Evolutionary conservation across 2,329 filamentous ascomycete genomes (phyloP).

Genomic region (Diaporthe ampelina): DNA sequence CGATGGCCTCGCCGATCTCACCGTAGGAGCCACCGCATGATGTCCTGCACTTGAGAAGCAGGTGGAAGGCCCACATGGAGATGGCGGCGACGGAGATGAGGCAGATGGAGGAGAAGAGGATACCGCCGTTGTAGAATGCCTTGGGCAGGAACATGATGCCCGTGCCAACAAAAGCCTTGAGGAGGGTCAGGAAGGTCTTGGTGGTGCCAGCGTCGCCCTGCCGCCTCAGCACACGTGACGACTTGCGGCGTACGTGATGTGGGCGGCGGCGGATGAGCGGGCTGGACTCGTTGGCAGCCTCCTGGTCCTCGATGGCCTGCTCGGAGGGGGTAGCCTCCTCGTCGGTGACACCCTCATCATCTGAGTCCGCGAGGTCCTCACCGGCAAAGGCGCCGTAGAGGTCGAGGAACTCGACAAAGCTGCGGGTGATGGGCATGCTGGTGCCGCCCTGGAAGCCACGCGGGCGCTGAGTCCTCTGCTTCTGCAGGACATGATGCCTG

Average conservation of each 20-base stretch:
- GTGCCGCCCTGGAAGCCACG: conserved; percentile 45
- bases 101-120: conserved; percentile 80
- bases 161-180: conserved; percentile 85
- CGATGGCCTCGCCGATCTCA: conserved; percentile 77
- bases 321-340: conserved; percentile 52
- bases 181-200: conserved; percentile 82
- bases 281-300: conserved; percentile 61
- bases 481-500: conserved; percentile 59
- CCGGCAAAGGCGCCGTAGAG: conserved; percentile 84
- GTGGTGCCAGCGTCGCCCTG: conserved; percentile 76
- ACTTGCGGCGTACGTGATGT: conserved; percentile 60
- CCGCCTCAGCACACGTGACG: conserved; percentile 51
- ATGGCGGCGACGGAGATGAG: conserved; percentile 75
- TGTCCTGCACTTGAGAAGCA: conserved; percentile 77
- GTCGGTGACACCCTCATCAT: conserved; percentile 66
- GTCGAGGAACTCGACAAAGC: conserved; percentile 82
- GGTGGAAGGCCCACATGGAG: conserved; percentile 79
- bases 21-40: conserved; percentile 78
- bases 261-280: conserved; percentile 72
- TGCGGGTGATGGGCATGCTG: conserved; percentile 69
- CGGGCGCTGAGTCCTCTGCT: conserved; percentile 45
- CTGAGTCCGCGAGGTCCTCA: conserved; percentile 73
- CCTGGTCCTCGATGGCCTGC: conserved; percentile 54
- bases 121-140: conserved; percentile 83
- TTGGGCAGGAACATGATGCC: conserved; percentile 88